Evolutionary conservation across 2,329 filamentous ascomycete genomes (phyloP), one percentile per base, ranked within the genome.

Genomic region (Aureobasidium sp.): DNA sequence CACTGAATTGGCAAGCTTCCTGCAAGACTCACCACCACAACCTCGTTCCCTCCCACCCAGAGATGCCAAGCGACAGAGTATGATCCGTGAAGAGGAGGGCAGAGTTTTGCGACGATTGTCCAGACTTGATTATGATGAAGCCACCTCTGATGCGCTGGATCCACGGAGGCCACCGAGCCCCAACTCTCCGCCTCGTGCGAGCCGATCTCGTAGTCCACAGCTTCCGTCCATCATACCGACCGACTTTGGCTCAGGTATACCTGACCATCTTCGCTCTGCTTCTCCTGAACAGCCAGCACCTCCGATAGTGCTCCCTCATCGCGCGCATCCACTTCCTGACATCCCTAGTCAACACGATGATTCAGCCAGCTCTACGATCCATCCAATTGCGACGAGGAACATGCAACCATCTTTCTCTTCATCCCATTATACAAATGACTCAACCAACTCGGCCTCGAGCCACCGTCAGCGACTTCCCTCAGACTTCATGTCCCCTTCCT

Each of bases 61-160:
- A n/a, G 44, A 43, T 1, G 29, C 27, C 20, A 46, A 41, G 15
- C 44, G 57, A 1, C 57, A 60, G 26, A 51, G 46, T 12, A 50
- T 50, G 24, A 36, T 41, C 24, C 57, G 57, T 7, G 44, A 50
- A 32, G 57, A 60, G 27, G 57, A 60, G 24, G 57, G 57, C 46
- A 41, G 57, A 15, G 46, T 60, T 3, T 17, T 60, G 26, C 44
- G 57, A 15, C 57, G 57, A 13, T 36, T 60, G 57, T 60, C 57
- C 9, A 27, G 36, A 46, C 57, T 39, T 17, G 57, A 51, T 26
- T 50, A 37, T 17, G 57, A 60, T 15, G 32, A 51, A 24, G 57
- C 32, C 5, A 10, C 29, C 13, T 15, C 41, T 2, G 15, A 59
- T 6, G 43, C 12, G 15, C 41, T 59, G 46, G 57, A 51, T 20